Base-by-base conservation (phyloP, 495 filamentous ascomycete genomes). In the Parachaetomium inaequale region DNA sequence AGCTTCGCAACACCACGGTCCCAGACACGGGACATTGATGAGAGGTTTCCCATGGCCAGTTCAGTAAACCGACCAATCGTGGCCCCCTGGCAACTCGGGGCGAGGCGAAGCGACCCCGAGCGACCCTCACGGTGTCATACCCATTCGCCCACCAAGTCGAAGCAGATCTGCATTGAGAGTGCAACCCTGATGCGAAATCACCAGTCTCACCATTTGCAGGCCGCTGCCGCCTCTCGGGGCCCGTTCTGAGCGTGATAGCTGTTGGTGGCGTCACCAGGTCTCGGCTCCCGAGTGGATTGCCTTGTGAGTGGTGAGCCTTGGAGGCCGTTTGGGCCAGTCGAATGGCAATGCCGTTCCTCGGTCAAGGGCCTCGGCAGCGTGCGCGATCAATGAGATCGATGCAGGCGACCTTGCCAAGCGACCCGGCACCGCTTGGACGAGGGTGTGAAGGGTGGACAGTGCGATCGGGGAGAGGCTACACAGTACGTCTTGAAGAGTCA, bases 271-370 rank as follows among this genome's bases (percentile, higher is more conserved):
- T 36, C n/a, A 54, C 15, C n/a, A 5, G 15, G 36, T 12, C 23
- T n/a, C 15, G 15, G 29, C 28, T 17, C 11, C 15, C 4, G 4
- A 25, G 6, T 52, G 58, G n/a, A 21, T 14, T 5, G 26, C 21
- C 12, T 62, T 40, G 11, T 55, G 29, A 54, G 43, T 58, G 63
- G 63, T 60, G 63, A 36, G 43, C 34, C 19, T 31, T 31, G 45
- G 19, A 23, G n/a, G 52, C 34, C 19, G 28, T 28, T 28, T 4
- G 32, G 21, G n/a, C 63, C 58, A 61, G 63, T 65, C 0, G 54
- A 52, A 42, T 11, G 1, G 8, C 19, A 55, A 7, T 4, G n/a
- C 28, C 19, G 7, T 28, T 38, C 32, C 12, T 31, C 7, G 28
- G 45, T 3, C 54, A 31, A 64, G 36, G 49, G 61, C 47, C 32